A percentile compares a stretch with the other conserved stretches of the same genome.
These are phyloP conservation scores for Auricularia sp. DNA, from an alignment of 768 basidiomycete species.

Conservation along the genomic window DNA sequence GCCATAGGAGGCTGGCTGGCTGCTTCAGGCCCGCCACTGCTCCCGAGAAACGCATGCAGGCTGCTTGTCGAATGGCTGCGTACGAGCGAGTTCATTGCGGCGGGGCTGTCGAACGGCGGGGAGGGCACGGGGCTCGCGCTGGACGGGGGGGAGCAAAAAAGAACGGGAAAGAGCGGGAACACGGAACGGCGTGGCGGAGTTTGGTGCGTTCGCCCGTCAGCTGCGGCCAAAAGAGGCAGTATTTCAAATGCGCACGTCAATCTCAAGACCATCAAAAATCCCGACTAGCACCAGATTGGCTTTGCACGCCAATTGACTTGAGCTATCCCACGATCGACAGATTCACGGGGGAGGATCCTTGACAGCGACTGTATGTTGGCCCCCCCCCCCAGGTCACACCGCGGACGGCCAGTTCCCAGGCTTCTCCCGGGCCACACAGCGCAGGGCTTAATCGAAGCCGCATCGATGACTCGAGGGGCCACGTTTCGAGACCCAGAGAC, in stretches of 20 bases:
- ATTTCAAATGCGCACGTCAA: neutral
- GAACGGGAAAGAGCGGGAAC: neutral
- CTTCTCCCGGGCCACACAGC: no score
- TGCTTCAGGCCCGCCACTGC: neutral
- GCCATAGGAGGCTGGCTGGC: neutral
- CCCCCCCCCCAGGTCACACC: no score
- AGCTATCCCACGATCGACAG: no score
- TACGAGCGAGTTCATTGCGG: neutral
- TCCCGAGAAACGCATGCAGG: neutral
- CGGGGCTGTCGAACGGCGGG: neutral
- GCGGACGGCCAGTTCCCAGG: no score
- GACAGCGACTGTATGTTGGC: no score
- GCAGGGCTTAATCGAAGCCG: no score
- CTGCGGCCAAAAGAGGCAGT: neutral
- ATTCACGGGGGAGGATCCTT: no score
- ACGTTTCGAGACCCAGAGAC: no score
- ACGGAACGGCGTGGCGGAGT: neutral
- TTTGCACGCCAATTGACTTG: neutral
- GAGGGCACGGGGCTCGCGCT: neutral
- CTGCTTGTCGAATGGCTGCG: slow-evolving; percentile 1
- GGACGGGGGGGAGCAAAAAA: neutral
- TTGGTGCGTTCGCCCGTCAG: neutral
- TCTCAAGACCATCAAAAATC: neutral
- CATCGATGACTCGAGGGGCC: no score
- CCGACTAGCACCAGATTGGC: neutral